Base-by-base conservation (phyloP, 1,139 yeast genomes). In the Hyphopichia fennica region DNA sequence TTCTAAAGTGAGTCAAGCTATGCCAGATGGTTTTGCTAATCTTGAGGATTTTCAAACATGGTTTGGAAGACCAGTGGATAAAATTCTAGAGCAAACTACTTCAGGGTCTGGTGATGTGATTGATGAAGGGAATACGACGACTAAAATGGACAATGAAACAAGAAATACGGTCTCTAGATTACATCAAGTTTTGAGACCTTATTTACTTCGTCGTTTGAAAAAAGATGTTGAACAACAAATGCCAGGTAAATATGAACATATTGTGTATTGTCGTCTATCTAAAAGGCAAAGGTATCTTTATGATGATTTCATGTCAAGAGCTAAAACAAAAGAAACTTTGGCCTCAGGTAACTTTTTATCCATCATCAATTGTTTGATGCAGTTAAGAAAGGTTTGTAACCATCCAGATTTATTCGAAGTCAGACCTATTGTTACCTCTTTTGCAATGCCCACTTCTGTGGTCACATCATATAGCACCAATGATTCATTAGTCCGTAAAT, bases 211-310 rank as follows among this genome's bases (percentile, higher is more conserved):
- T 58, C 82, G 99, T 50, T 75, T 95, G 56, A 95, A 95, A 60
- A 90, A 89, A 22, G 99, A 95, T 62, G 99, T 95, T 13, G 99
- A 95, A 56, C 89, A 93, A 60, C 99, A 95, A 64, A 93, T 95
- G 99, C 99, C 99, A 1, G 97, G 88, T 1, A 95, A 95, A 59
- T 87, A 89, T 61, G 99, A 95, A 60, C 99, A 95, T 62, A 82
- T 95, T 46, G 83, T 95, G 7, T 89, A 87, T 57, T 95, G 99
- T 67, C 80, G 96, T 30, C 68, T 95, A 41, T 91, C 98, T 1
- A 90, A 93, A 55, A 79, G 99, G 50, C 99, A 95, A 58, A 70
- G 99, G 43, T 88, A 80, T 54, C 67, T 95, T 41, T 95, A 95
- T 56, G 99, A 95, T 62, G 99, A 95, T 62, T 95, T 95, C 57